Base-by-base conservation (phyloP, 441 rosid genomes). In the Euphorbia schlechtendalii region DNA sequence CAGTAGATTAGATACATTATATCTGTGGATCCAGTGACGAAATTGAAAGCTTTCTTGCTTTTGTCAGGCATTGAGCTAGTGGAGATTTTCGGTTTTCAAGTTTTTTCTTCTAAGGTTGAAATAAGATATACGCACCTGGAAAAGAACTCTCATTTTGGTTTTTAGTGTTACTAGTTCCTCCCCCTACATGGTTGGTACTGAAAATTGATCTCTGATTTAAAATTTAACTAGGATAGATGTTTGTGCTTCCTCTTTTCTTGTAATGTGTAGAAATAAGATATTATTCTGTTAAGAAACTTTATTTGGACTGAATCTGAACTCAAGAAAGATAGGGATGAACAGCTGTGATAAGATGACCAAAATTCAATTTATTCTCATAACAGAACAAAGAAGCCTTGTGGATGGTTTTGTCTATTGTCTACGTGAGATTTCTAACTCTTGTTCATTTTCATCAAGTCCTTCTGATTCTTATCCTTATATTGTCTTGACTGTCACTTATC, bases 31-130 rank as follows among this genome's bases (percentile, higher is more conserved):
- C 49, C n/a, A 22, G 22, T 53, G 27, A 24, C 20, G 58, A 41
- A 34, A n/a, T 30, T 49, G 56, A 20, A 63, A 49, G 43, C n/a
- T 30, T 24, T 32, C n/a, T 49, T 53, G 22, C 56, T 53, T 53
- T 21, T 12, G 30, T 21, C 27, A 53, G 56, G 17, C 56, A 9
- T 24, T 27, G 0, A 5, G 28, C 22, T 22, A 30, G 30, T 5
- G 5, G 4, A 12, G 18, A 18, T 45, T 45, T 53, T 53, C 22
- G 51, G 51, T 46, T 46, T 46, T 15, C n/a, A 46, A 15, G 51
- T 24, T 24, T 43, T 38, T 32, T 5, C 21, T 49, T 17, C 17
- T 9, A 63, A 51, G 2, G 56, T 18, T 18, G 43, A 48, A 63
- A 18, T 0, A 28, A n/a, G 17, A 22, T 8, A n/a, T 34, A 10